Evolutionary conservation across 2,329 filamentous ascomycete genomes (phyloP), one percentile per base, ranked within the genome.

Genomic region (Aureobasidium mangrovei): DNA sequence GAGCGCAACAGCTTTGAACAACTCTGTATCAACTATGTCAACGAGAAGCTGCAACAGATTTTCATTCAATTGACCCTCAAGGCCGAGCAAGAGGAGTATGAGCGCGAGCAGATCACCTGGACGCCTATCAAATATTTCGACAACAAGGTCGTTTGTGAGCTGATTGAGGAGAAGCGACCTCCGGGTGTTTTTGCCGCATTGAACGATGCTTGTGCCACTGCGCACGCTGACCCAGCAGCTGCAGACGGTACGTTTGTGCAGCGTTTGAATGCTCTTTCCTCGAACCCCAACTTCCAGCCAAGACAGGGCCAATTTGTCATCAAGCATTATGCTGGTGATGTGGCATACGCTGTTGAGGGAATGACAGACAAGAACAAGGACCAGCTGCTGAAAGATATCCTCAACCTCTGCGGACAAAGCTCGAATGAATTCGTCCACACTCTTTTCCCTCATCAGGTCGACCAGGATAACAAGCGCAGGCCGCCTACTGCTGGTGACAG

Each of bases 281-380:
- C 78, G 32, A 94, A 97, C 69, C 82, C 88, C 29, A 93, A 98
- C 68, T 85, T 98, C 63, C 88, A 90, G 56, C 88, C 87, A 59
- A 82, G 93, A 39, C 91, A 97, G 71, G 91, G 91, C 49, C 93
- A 88, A 69, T 98, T 98, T 71, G 93, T 98, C 66, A 87, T 98
- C 73, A 97, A 96, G 76, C 93, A 98, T 72, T 98, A 98, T 68
- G 93, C 93, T 56, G 93, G 93, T 71, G 93, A 98, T 71, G 93
- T 98, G 61, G 84, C 83, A 60, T 98, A 98, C 70, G 88, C 87
- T 1, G 85, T 97, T 3, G 88, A 95, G 55, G 93, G 93, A 57
- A 98, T 98, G 76, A 98, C 93, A 0, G 93, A 98, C 70, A 98
- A 98, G 79, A 98, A 97, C 77, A 98, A 97, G 77, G 93, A 98